A percentile compares a stretch with the other conserved stretches of the same genome.
Evolutionary conservation across 495 filamentous ascomycete species (phyloP).

Genomic region (Thozetella sp.): DNA sequence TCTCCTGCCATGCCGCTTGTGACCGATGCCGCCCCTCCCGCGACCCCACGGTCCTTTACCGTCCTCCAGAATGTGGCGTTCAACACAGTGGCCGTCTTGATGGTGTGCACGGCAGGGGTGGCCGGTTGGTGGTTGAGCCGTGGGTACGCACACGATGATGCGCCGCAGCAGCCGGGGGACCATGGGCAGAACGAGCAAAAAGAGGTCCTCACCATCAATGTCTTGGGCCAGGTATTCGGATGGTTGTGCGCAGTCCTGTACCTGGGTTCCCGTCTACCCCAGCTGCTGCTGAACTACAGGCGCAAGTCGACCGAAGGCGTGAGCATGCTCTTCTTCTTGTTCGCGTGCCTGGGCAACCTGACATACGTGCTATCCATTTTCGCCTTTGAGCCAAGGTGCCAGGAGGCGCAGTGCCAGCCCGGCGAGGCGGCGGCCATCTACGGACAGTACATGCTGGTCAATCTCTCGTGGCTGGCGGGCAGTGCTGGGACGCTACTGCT

Average conservation of each 20-base stretch:
- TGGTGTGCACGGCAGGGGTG: constrained; percentile 81
- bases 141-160: constrained; percentile 22
- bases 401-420: constrained; percentile 40
- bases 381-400: constrained; percentile 73
- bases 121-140: constrained; percentile 82
- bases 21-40: constrained; percentile 27
- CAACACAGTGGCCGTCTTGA: constrained; percentile 70
- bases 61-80: constrained; percentile 62
- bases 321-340: constrained; percentile 91
- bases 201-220: constrained; percentile 60
- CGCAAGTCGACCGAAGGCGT: constrained; percentile 91
- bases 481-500: constrained; percentile 84
- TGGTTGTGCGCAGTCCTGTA: constrained; percentile 87
- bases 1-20: constrained; percentile 78
- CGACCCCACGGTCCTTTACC: constrained; percentile 37
- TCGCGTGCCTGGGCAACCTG: constrained; percentile 91
- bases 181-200: constrained; percentile 14
- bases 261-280: constrained; percentile 83
- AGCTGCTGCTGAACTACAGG: constrained; percentile 85
- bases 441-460: constrained; percentile 79
- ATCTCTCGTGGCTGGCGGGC: constrained; percentile 85
- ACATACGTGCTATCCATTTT: constrained; percentile 93
- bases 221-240: constrained; percentile 82
- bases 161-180: constrained; percentile 7
- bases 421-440: constrained; percentile 66